Evolutionary conservation across 345 rosid genomes (phyloP), one percentile per base, ranked within the genome.

Genomic region (Corchorus capsularis): DNA sequence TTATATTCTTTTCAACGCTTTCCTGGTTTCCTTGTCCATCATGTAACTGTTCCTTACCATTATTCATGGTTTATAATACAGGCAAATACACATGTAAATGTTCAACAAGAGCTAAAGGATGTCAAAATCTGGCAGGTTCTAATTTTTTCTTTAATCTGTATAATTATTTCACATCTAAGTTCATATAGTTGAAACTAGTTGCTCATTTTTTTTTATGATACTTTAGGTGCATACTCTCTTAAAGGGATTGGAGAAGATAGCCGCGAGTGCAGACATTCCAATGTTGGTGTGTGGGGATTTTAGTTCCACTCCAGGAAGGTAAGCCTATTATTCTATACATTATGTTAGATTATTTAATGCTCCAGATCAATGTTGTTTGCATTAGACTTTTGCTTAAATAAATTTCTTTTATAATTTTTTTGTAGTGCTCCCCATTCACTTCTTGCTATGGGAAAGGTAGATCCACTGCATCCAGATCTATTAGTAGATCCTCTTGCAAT

Each of bases 211-310:
- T 60, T 61, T 67, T 13, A 65, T 72, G 47, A 69, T 66, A 73
- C 77, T 46, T 72, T 82, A 96, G 99, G 98, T 96, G 65, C 99
- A 92, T 73, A 93, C 99, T 9, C 95, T 96, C 46, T 81, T 96
- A 81, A 96, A 96, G 82, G 99, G 99, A 65, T 83, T 96, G 84
- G 99, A 96, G 81, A 96, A 96, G 83, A 93, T 94, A 63, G 99
- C 98, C 73, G 97, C 93, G 39, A 92, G 98, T 74, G 96, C 97
- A 32, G 96, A 96, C 84, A 96, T 96, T 83, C 99, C 99, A 37
- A 96, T 96, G 98, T 79, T 96, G 86, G 97, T 96, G 16, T 96
- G 99, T 88, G 99, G 99, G 41, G 99, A 96, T 85, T 96, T 96
- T 83, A 89, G 89, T 84, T 88, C 99, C 5, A 75, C 83, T 73